Evolutionary conservation across 2,329 filamentous ascomycete genomes (phyloP), one percentile per base, ranked within the genome.

Genomic region (Apiospora malaysiana): DNA sequence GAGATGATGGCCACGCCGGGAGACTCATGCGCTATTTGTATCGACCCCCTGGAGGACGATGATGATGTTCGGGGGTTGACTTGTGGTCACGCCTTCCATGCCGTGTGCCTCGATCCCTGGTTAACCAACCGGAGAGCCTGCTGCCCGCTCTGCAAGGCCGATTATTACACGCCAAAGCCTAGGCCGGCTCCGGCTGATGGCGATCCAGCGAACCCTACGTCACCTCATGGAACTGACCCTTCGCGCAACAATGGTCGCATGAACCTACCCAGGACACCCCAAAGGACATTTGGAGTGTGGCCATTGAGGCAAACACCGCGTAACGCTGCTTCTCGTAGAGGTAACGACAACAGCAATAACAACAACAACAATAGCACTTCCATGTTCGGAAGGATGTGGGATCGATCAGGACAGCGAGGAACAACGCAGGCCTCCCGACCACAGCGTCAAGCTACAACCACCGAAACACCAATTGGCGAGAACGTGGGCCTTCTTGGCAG

Each of bases 51-150:
- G 23, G 96, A 99, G 80, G 94, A 98, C 73, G 94, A 98, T 73
- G 96, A 98, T 76, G 95, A 99, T 79, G 91, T 99, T 68, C 93
- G 96, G 75, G 96, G 96, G 2, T 84, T 99, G 72, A 94, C 94
- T 4, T 99, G 96, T 78, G 96, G 96, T n/a, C 96, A 99, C 81
- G 95, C 95, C 69, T 99, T 98, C 88, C 96, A 99, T 80, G 95
- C 94, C 68, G 93, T 92, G 49, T 99, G 96, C 79, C 90, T 99
- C 67, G 96, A 99, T 77, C 96, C 96, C 14, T 99, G 96, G 96
- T 85, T 99, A 74, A 99, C 96, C 12, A 95, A 93, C 78, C 90
- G 96, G 73, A 92, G 95, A 75, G 96, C 96, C 37, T 98, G 95
- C 85, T 99, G 96, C 80, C 96, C 96, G 7, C 90, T 99, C 8